Percentiles rank a stretch among this genome's conserved stretches.
These are phyloP conservation scores for Phialophora verrucosa DNA, from an alignment of 2,329 filamentous ascomycete genomes.

Conservation along the genomic window DNA sequence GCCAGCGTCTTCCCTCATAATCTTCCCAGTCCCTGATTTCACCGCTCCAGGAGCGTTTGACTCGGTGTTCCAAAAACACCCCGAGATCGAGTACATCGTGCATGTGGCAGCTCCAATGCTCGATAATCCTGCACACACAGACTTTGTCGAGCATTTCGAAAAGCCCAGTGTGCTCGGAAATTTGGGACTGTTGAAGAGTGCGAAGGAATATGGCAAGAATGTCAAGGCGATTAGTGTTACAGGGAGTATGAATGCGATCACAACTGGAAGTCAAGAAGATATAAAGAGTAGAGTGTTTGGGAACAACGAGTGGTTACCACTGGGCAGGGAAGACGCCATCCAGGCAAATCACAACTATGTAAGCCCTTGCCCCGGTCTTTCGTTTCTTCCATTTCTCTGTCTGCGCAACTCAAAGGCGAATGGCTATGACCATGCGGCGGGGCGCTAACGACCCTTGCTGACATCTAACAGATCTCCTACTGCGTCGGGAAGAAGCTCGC, in stretches of 20 bases:
- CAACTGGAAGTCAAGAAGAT: slow-evolving; percentile 30
- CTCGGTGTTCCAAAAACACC: slow-evolving; percentile 63
- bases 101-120: slow-evolving; percentile 78
- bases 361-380: slow-evolving; percentile 10
- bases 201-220: slow-evolving; percentile 27
- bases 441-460: not conserved
- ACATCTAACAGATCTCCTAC: slow-evolving; percentile 43
- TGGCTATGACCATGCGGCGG: not conserved
- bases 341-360: slow-evolving; percentile 30
- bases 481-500: slow-evolving; percentile 66
- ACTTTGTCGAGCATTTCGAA: slow-evolving; percentile 31
- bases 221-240: slow-evolving; percentile 32
- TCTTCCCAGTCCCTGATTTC: slow-evolving; percentile 73
- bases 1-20: slow-evolving; percentile 63
- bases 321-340: slow-evolving; percentile 29
- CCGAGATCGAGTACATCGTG: slow-evolving; percentile 73
- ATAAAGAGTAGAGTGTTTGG: slow-evolving; percentile 26
- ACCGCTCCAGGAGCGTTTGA: slow-evolving; percentile 72
- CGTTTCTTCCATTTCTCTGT: not conserved
- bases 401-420: not conserved
- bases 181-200: slow-evolving; percentile 21
- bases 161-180: slow-evolving; percentile 32
- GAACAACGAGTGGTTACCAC: slow-evolving; percentile 23
- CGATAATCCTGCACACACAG: slow-evolving; percentile 55
- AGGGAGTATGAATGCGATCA: slow-evolving; percentile 33